A percentile compares a stretch with the other conserved stretches of the same genome.
These are phyloP conservation scores for Sphagnum contortum DNA, from an alignment of 225 moss, liverwort and hornwort genomes.

Conservation along the genomic window DNA sequence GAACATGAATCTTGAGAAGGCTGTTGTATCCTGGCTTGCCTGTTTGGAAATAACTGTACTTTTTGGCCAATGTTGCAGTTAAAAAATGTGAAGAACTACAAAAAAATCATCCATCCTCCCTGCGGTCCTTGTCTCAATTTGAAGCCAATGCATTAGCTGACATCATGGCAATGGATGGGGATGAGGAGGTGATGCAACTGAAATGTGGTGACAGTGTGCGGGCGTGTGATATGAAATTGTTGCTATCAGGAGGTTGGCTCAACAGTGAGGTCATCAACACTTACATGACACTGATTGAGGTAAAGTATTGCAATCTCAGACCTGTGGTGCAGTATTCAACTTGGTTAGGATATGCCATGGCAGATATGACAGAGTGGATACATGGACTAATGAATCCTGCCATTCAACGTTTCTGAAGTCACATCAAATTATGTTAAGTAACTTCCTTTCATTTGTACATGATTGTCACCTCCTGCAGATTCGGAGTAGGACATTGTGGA, in stretches of 20 bases:
- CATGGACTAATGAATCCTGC: no score
- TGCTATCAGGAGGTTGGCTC: slow-evolving; percentile 1
- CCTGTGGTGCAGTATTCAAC: no score
- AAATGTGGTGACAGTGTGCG: neutral
- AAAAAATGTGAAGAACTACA: neutral
- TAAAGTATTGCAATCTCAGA: no score
- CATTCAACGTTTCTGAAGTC: no score
- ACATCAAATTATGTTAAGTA: no score
- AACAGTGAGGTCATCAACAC: slow-evolving; percentile 3
- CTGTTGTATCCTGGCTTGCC: neutral
- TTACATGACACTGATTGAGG: slow-evolving; percentile 3
- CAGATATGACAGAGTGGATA: no score
- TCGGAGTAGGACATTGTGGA: neutral
- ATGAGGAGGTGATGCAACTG: neutral
- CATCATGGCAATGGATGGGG: neutral
- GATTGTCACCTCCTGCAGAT: no score
- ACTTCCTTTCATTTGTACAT: no score
- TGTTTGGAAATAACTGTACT: neutral
- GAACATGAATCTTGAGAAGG: neutral
- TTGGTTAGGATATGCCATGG: no score
- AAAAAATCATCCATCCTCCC: neutral
- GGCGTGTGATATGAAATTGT: neutral
- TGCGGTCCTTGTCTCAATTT: neutral
- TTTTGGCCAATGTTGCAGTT: neutral
- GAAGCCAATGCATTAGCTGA: neutral